Conservation (phyloP, 2,329 filamentous ascomycete species). For the Blumeriella jaapii region DNA sequence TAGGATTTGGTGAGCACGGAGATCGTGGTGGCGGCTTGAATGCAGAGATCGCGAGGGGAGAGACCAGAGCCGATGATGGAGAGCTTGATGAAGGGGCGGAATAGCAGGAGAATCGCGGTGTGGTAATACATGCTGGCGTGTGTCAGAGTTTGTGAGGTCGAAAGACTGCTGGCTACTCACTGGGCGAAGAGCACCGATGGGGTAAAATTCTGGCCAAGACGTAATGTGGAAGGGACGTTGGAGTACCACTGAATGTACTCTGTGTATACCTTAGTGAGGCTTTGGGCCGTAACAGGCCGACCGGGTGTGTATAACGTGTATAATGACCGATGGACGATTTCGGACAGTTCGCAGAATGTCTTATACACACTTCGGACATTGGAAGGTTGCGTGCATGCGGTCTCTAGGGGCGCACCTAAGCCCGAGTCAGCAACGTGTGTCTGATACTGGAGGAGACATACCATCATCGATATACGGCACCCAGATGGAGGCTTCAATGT, state of each 20-base stretch:
- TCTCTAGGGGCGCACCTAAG: slow-evolving; percentile 35
- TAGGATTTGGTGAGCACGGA: slow-evolving; percentile 26
- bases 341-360: slow-evolving; percentile 60
- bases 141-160: too few species aligned
- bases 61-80: slow-evolving; percentile 19
- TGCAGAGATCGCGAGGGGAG: slow-evolving; percentile 23
- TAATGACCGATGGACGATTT: slow-evolving; percentile 54
- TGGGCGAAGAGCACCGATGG: slow-evolving; percentile 64
- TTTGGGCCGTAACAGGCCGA: slow-evolving; percentile 49
- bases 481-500: slow-evolving; percentile 47
- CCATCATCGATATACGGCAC: slow-evolving; percentile 27
- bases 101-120: slow-evolving; percentile 59
- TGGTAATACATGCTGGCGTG: slow-evolving; percentile 67
- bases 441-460: slow-evolving; percentile 4
- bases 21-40: slow-evolving; percentile 28
- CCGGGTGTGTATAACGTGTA: slow-evolving; percentile 58
- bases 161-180: too few species aligned
- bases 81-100: slow-evolving; percentile 46
- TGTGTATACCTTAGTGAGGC: slow-evolving; percentile 52
- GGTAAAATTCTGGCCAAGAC: slow-evolving; percentile 56
- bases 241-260: slow-evolving; percentile 64
- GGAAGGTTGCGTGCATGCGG: slow-evolving; percentile 50
- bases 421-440: slow-evolving; percentile 2
- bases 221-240: slow-evolving; percentile 50
- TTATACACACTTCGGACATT: slow-evolving; percentile 58